Evolutionary conservation across 2,329 filamentous ascomycete genomes (phyloP), one percentile per base, ranked within the genome.

Genomic region (Phialocephala subalpina): DNA sequence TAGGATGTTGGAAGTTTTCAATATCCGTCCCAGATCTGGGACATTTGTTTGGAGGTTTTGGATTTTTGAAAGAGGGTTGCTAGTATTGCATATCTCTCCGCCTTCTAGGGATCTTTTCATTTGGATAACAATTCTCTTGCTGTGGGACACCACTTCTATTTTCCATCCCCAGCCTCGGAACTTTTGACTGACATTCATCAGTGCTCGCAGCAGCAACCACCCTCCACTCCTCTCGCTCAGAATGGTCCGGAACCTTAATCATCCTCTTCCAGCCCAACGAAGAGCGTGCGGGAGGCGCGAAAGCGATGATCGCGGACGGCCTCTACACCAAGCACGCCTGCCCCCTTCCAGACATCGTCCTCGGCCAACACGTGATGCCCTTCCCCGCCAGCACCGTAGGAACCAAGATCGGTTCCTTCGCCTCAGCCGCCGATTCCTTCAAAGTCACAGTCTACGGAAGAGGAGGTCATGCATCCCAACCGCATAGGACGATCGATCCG

Each of bases 201-300:
- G 78, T 91, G 12, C 78, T 91, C 1, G 88, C 82, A 0, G 83
- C 84, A 0, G 82, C 86, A 0, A 78, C 82, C 16, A 78, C 83
- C 0, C 78, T 92, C 0, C 76, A 80, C 0, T 75, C 74, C 3
- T 0, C 74, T 77, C 0, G 79, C 75, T 70, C 81, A 0, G 47
- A 70, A 0, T 92, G 90, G 90, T 78, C 73, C 6, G 90, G 90
- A 0, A 92, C 88, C 0, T 70, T 92, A n/a, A 77, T 92, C 1
- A 74, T 90, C 14, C 76, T 87, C 4, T 92, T 92, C 74, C 90
- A 93, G 71, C 89, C 90, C 0, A 85, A 86, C 3, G 90, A 92
- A 73, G 90, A 92, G 74, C 74, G 73, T 18, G 74, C 76, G 1
- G 80, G 77, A 0, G 90, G 90, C 0, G 90, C 90, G 0, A 83